phyloP scores from a whole-genome alignment of 129 eudicot species.

The Sambucus nigra region DNA sequence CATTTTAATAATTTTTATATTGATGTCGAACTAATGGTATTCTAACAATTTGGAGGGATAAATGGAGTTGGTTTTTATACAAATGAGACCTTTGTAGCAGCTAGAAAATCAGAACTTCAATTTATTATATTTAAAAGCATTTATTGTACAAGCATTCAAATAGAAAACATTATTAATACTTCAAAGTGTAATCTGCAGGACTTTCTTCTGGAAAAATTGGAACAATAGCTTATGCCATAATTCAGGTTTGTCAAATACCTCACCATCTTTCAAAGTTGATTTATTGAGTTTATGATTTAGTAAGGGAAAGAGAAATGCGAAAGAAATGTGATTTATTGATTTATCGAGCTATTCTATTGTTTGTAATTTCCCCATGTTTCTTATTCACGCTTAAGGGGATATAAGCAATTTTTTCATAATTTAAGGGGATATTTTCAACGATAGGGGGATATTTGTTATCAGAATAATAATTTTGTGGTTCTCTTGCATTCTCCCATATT shows the following conservation, averaged over 20 bases:
- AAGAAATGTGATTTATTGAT: too few relatives aligned
- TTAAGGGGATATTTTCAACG: neutral
- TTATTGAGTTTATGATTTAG: too few relatives aligned
- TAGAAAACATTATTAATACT: neutral
- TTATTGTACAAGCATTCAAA: neutral
- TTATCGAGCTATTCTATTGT: too few relatives aligned
- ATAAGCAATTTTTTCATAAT: neutral
- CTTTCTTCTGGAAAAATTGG: slow-evolving; percentile 56
- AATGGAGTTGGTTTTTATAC: slow-evolving; percentile 81
- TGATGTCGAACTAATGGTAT: slow-evolving; percentile 81
- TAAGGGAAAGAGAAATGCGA: too few relatives aligned
- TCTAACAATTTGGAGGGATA: slow-evolving; percentile 81
- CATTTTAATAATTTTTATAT: slow-evolving; percentile 28
- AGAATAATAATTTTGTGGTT: too few relatives aligned
- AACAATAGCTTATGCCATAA: slow-evolving; percentile 54
- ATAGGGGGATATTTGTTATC: neutral
- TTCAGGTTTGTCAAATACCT: slow-evolving; percentile 60
- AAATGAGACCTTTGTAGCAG: slow-evolving; percentile 60
- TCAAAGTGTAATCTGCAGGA: slow-evolving; percentile 34
- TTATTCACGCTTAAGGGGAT: neutral
- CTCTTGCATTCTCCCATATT: neutral
- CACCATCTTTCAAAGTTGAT: too few relatives aligned
- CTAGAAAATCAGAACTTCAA: slow-evolving; percentile 43
- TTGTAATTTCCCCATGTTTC: too few relatives aligned
- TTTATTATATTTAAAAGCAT: too few relatives aligned